Conservation (phyloP, 2,329 filamentous ascomycete genomes). For the Graphilbum fragrans region DNA sequence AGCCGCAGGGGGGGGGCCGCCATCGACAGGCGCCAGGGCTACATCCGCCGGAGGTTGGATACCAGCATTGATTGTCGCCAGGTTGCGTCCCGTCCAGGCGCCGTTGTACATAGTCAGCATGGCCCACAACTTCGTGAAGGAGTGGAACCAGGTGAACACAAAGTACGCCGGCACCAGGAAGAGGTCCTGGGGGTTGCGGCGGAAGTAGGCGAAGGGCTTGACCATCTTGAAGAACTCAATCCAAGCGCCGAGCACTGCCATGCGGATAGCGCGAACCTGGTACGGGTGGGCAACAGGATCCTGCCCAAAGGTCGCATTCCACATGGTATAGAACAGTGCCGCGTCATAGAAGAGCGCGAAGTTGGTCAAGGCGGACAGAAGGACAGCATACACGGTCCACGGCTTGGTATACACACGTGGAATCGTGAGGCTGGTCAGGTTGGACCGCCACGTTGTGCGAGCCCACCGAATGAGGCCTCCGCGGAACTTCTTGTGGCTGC, state of each 20-base stretch:
- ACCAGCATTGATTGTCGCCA: slow-evolving; percentile 14
- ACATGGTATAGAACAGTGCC: slow-evolving; percentile 18
- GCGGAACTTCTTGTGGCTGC: slow-evolving; percentile 30
- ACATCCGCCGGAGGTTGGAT: too few species aligned
- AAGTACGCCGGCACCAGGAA: slow-evolving; percentile 35
- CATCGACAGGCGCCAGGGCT: too few species aligned
- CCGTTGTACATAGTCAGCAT: slow-evolving; percentile 37
- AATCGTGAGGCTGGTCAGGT: slow-evolving; percentile 32
- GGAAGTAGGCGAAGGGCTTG: slow-evolving; percentile 42
- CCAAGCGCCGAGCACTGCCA: slow-evolving; percentile 22
- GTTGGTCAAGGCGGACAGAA: slow-evolving; percentile 39
- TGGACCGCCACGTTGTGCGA: slow-evolving; percentile 45
- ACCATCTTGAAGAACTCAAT: slow-evolving; percentile 42
- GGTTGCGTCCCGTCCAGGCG: slow-evolving; percentile 27
- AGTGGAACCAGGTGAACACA: slow-evolving; percentile 44
- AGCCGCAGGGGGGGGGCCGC: too few species aligned
- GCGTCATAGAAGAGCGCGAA: slow-evolving; percentile 42
- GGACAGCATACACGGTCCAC: slow-evolving; percentile 45
- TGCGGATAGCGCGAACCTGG: not conserved
- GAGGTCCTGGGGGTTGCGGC: slow-evolving; percentile 37
- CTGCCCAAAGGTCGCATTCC: not conserved
- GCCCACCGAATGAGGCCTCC: slow-evolving; percentile 44
- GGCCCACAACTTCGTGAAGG: slow-evolving; percentile 43
- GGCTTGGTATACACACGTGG: slow-evolving; percentile 27
- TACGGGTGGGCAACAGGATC: too few species aligned